phyloP scores from a whole-genome alignment of 1,139 yeast genomes.

The Meyerozyma guilliermondii region DNA sequence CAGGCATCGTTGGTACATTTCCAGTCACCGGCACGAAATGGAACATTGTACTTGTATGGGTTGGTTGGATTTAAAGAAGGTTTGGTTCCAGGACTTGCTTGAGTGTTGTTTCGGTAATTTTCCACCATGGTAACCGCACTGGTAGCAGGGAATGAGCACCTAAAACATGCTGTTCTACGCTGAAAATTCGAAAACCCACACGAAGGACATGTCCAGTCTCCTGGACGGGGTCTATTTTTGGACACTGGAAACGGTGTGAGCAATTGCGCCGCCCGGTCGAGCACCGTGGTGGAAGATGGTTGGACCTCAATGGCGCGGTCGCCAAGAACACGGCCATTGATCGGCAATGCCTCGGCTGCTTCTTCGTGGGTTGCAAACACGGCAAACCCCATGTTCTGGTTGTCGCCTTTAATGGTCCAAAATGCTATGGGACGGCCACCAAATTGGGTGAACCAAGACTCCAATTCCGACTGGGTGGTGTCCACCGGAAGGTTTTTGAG shows the following conservation, averaged over 20 bases:
- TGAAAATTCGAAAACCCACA: conserved; percentile 96
- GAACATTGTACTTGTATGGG: conserved; percentile 45
- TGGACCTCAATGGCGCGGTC: conserved; percentile 80
- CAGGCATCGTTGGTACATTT: conserved; percentile 78
- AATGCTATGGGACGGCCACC: conserved; percentile 86
- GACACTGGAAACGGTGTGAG: conserved; percentile 82
- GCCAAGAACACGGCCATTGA: conserved; percentile 75
- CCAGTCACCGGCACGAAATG: conserved; percentile 98
- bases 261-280: conserved; percentile 78
- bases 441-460: conserved; percentile 84
- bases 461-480: conserved; percentile 86
- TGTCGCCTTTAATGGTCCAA: conserved; percentile 62
- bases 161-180: conserved; percentile 88
- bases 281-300: conserved; percentile 72
- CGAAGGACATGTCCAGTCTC: conserved; percentile 96
- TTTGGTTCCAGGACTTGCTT: background rate
- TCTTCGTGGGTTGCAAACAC: conserved; percentile 83
- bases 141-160: conserved; percentile 87
- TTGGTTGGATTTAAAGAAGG: background rate
- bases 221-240: conserved; percentile 90
- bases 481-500: conserved; percentile 76
- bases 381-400: conserved; percentile 62
- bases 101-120: conserved; percentile 11
- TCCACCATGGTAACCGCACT: conserved; percentile 65
- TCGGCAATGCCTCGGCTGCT: conserved; percentile 67